A percentile compares a stretch with the other conserved stretches of the same genome.
Evolutionary conservation across 129 eudicot genomes (phyloP).

Genomic region (Escallonia rubra): DNA sequence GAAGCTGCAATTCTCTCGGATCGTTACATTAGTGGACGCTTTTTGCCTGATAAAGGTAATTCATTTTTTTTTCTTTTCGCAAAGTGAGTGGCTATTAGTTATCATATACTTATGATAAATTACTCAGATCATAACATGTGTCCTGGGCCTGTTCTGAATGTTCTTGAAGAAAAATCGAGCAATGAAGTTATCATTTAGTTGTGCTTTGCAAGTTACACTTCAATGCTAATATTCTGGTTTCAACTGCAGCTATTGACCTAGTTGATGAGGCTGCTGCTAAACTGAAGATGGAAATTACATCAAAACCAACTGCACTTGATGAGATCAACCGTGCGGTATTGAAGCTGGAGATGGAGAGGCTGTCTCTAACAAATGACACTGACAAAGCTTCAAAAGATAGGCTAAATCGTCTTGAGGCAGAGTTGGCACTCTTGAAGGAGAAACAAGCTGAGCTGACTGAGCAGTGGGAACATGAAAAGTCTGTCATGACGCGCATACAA

Average conservation of each 20-base stretch:
- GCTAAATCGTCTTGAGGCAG: conserved; percentile 79
- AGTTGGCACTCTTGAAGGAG: conserved; percentile 70
- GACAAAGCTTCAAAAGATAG: conserved; percentile 92
- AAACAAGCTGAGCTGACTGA: conserved; percentile 66
- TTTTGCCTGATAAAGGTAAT: conserved; percentile 93
- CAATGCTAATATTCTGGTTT: background rate
- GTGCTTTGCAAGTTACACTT: background rate
- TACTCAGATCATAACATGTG: background rate
- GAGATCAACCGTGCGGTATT: conserved; percentile 86
- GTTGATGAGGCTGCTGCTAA: conserved; percentile 99
- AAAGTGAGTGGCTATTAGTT: too few relatives aligned
- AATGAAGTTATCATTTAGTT: too few relatives aligned
- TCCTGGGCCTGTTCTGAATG: background rate
- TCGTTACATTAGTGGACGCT: conserved; percentile 95
- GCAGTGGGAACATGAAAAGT: conserved; percentile 97
- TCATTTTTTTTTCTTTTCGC: too few relatives aligned
- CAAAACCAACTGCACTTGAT: conserved; percentile 98
- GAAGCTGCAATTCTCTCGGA: conserved; percentile 96
- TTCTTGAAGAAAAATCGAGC: too few relatives aligned
- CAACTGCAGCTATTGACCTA: conserved; percentile 78
- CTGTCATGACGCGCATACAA: conserved; percentile 84
- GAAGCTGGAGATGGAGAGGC: conserved; percentile 94
- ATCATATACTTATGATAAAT: too few relatives aligned
- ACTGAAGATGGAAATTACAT: conserved; percentile 96
- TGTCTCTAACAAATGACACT: conserved; percentile 84